phyloP scores from a whole-genome alignment of 495 filamentous ascomycete genomes.

The Sordaria brevicollis region DNA sequence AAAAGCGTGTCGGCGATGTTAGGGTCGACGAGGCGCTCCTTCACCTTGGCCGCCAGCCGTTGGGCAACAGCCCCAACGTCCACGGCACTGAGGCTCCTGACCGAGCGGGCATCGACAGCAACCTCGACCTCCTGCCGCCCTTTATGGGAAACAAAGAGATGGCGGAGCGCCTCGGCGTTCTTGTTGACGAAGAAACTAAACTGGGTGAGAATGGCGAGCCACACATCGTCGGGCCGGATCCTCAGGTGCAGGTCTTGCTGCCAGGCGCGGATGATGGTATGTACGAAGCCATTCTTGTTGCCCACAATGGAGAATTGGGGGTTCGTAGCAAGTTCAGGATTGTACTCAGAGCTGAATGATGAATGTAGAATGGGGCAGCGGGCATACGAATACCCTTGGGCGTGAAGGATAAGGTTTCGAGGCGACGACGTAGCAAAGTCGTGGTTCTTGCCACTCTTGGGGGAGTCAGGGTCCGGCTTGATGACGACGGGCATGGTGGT shows the following conservation, averaged over 20 bases:
- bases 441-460: not conserved
- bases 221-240: constrained; percentile 52
- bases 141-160: constrained; percentile 31
- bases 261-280: constrained; percentile 40
- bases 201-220: constrained; percentile 48
- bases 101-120: not conserved
- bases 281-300: constrained; percentile 41
- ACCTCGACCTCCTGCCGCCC: not conserved
- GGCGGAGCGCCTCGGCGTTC: constrained; percentile 34
- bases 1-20: constrained; percentile 23
- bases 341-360: not conserved
- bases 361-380: not conserved
- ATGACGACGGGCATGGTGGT: not conserved
- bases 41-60: not conserved
- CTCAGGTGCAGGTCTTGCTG: constrained; percentile 43
- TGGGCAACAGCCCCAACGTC: not conserved
- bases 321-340: not conserved
- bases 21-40: constrained; percentile 13
- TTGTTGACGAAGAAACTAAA: constrained; percentile 42
- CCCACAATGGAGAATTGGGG: not conserved
- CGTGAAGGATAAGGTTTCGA: not conserved
- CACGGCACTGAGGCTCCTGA: not conserved
- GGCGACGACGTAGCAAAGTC: not conserved
- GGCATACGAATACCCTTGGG: not conserved
- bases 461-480: not conserved